Evolutionary conservation across 106 monocot species (phyloP).

Genomic region (Dendrobium officinale): DNA sequence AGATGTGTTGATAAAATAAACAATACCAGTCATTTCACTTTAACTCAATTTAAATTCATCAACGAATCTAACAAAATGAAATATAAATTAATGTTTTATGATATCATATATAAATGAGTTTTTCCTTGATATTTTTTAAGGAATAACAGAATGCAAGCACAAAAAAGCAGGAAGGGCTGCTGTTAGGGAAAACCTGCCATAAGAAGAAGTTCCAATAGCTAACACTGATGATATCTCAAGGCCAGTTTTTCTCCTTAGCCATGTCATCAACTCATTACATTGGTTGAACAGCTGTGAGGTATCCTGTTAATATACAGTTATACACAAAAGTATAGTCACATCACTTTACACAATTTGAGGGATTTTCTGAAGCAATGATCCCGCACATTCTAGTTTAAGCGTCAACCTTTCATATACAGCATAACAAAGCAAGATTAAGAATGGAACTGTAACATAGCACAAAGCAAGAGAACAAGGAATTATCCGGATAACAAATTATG

Average conservation of each 20-base stretch:
- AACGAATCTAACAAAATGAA: not conserved
- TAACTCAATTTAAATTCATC: not conserved
- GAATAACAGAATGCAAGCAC: not conserved
- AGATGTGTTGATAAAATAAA: not conserved
- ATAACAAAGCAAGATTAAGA: not conserved
- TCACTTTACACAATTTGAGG: not conserved
- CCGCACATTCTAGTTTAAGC: not conserved
- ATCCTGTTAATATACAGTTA: not conserved
- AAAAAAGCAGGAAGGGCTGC: not conserved
- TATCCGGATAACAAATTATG: not conserved
- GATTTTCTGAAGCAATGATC: not conserved
- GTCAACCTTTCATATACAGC: not conserved
- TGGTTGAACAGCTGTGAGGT: slow-evolving; percentile 11
- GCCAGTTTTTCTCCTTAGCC: slow-evolving; percentile 60
- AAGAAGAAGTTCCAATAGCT: slow-evolving; percentile 42
- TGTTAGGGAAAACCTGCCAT: slow-evolving; percentile 42
- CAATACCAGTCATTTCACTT: not conserved
- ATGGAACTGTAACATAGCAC: not conserved
- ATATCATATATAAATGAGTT: not conserved
- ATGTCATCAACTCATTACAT: slow-evolving; percentile 48
- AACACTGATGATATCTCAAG: slow-evolving; percentile 57
- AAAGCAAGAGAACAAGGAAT: not conserved
- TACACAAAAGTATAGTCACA: not conserved
- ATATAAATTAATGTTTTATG: not conserved
- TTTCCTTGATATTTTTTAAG: not conserved